Conservation (phyloP, 208 protist species). For the Naegleria lovaniensis region DNA sequence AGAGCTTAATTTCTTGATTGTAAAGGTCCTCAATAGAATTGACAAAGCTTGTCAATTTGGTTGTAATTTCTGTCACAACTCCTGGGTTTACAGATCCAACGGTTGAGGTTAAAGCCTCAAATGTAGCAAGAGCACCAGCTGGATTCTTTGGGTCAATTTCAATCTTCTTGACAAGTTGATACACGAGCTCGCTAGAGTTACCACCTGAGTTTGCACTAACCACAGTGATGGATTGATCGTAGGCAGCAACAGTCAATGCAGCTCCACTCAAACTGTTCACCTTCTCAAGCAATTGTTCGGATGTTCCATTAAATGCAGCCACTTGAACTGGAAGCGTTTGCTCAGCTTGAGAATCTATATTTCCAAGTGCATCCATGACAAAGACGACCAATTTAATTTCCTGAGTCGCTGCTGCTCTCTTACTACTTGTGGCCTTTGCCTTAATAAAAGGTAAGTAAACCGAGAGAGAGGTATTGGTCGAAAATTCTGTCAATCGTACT, state of each 20-base stretch:
- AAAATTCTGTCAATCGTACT: background rate
- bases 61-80: background rate
- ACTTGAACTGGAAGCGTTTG: background rate
- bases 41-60: background rate
- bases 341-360: background rate
- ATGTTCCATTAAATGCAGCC: background rate
- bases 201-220: background rate
- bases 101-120: background rate
- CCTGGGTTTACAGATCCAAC: background rate
- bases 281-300: background rate
- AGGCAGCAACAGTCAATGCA: background rate
- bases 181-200: background rate
- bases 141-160: background rate
- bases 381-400: background rate
- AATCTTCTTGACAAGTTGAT: background rate
- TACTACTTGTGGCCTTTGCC: background rate
- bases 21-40: background rate
- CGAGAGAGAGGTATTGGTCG: background rate
- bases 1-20: background rate
- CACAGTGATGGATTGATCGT: background rate
- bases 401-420: background rate
- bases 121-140: background rate
- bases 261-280: background rate
- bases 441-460: background rate
- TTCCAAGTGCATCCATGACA: background rate